Percentiles rank a stretch among this genome's conserved stretches.
Evolutionary conservation across 306 rosid species (phyloP).

Genomic region (Trichosanthes cucumerina): DNA sequence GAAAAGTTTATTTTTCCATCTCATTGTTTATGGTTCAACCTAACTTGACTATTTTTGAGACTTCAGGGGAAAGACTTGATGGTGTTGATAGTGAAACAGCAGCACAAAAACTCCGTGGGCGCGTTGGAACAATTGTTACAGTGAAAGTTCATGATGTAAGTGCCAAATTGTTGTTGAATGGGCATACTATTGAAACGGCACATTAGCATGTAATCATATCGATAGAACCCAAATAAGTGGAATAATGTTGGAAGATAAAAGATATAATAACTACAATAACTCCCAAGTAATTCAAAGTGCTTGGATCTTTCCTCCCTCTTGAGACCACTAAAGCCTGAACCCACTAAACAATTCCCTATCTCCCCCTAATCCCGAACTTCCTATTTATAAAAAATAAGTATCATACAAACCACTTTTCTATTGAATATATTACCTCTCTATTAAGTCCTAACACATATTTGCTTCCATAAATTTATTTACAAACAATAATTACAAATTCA

Average conservation of each 20-base stretch:
- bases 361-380: not conserved
- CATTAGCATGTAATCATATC: not conserved
- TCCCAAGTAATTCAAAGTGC: not conserved
- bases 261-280: not conserved
- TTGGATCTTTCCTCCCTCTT: not conserved
- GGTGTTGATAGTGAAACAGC: conserved; percentile 79
- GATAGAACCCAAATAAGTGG: not conserved
- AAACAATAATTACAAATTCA: not conserved
- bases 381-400: not conserved
- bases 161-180: not conserved
- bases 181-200: not conserved
- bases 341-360: not conserved
- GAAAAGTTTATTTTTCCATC: not conserved
- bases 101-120: conserved; percentile 78
- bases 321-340: not conserved
- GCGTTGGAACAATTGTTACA: conserved; percentile 74
- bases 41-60: conserved; percentile 13
- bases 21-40: not conserved
- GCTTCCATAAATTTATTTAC: not conserved
- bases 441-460: not conserved
- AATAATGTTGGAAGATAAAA: not conserved
- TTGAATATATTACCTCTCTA: not conserved
- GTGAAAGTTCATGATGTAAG: conserved; percentile 52
- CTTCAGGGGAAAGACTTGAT: conserved; percentile 66
- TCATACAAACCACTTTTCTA: not conserved